Evolutionary conservation across 176 grass and related monocot species (phyloP).

Genomic region (Musa beccarii): DNA sequence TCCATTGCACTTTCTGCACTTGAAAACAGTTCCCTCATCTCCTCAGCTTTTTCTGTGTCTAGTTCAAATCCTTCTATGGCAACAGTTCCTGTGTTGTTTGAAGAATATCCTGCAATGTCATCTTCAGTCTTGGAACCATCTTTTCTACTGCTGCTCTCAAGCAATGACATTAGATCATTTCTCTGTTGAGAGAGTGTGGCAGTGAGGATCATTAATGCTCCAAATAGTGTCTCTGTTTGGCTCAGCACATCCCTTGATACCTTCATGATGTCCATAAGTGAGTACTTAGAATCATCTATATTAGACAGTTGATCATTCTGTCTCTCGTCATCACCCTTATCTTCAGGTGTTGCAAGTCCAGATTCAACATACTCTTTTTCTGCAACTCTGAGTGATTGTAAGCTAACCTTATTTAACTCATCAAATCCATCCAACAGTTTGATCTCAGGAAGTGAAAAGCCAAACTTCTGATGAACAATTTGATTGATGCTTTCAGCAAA

Average conservation of each 20-base stretch:
- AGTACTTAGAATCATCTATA: constrained; percentile 22
- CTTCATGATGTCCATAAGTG: constrained; percentile 73
- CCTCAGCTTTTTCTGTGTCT: constrained; percentile 48
- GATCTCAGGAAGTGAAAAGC: constrained; percentile 82
- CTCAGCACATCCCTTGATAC: constrained; percentile 67
- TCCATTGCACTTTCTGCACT: constrained; percentile 96
- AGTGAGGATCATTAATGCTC: constrained; percentile 77
- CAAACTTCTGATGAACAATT: constrained; percentile 60
- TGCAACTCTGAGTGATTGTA: constrained; percentile 56
- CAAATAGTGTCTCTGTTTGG: constrained; percentile 89
- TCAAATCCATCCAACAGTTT: constrained; percentile 68
- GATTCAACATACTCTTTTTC: constrained; percentile 72
- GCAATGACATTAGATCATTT: constrained; percentile 14
- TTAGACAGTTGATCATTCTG: constrained; percentile 22
- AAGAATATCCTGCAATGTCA: constrained; percentile 29
- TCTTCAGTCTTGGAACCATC: constrained; percentile 26
- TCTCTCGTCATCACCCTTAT: constrained; percentile 18
- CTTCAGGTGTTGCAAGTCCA: constrained; percentile 54
- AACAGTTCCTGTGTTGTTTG: constrained; percentile 26
- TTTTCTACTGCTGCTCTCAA: constrained; percentile 21
- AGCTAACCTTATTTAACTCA: constrained; percentile 49
- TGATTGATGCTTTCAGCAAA: constrained; percentile 53
- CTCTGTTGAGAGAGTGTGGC: constrained; percentile 44
- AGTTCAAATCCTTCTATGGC: constrained; percentile 9
- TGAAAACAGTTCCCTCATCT: constrained; percentile 63